A percentile compares a stretch with the other conserved stretches of the same genome.
phyloP scores from a whole-genome alignment of 1,284 basidiomycete genomes.

The Meira miltonrushii region DNA sequence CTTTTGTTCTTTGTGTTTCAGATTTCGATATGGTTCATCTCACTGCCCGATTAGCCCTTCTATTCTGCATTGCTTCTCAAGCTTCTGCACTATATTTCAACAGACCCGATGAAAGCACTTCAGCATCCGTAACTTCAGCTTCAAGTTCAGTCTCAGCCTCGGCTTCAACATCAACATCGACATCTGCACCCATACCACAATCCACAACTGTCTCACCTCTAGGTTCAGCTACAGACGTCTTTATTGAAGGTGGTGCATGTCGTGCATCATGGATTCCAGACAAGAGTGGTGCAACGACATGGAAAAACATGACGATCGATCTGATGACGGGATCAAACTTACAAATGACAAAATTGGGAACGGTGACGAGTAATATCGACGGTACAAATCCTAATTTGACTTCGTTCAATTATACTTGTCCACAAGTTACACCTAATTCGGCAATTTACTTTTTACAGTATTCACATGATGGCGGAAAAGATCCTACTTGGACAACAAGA shows the following conservation, averaged over 20 bases:
- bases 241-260: constrained; percentile 4
- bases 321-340: constrained; percentile 72
- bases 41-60: neutral
- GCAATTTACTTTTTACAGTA: constrained; percentile 38
- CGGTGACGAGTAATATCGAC: constrained; percentile 61
- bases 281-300: constrained; percentile 7
- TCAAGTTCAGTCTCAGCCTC: neutral
- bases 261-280: constrained; percentile 12
- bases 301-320: constrained; percentile 16
- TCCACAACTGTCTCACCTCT: neutral
- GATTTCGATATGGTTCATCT: neutral
- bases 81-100: neutral
- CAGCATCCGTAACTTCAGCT: neutral
- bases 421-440: constrained; percentile 62
- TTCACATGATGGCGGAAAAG: constrained; percentile 29
- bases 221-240: constrained; percentile 50
- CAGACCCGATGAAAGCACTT: neutral
- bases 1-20: no score
- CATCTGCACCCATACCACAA: neutral
- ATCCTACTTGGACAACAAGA: constrained; percentile 69
- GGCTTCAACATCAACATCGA: neutral
- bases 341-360: constrained; percentile 66
- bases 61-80: neutral
- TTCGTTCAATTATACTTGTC: constrained; percentile 64
- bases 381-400: constrained; percentile 58